Evolutionary conservation across 2,329 filamentous ascomycete species (phyloP).

Genomic region (Calonectria pauciramosa): DNA sequence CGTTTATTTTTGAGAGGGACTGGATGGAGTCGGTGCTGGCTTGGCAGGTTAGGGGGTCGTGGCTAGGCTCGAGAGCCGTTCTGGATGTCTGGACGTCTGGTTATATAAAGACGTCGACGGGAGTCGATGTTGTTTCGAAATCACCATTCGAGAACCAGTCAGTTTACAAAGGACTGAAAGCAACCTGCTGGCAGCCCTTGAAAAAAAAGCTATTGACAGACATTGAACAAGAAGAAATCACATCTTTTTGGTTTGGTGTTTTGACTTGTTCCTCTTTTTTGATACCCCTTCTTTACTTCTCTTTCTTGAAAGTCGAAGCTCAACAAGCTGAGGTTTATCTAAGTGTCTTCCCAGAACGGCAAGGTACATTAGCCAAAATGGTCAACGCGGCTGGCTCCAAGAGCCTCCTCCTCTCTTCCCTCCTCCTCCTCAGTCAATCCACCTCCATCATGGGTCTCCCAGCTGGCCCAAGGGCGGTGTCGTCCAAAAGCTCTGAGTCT

Average conservation of each 20-base stretch:
- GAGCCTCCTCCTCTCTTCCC: conserved; percentile 10
- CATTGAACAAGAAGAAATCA: not conserved
- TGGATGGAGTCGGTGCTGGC: conserved; percentile 10
- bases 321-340: not conserved
- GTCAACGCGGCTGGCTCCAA: not conserved
- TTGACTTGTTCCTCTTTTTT: not conserved
- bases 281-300: not conserved
- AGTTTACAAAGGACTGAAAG: not conserved
- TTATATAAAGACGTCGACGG: conserved; percentile 21
- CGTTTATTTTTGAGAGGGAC: conserved; percentile 21
- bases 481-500: not conserved
- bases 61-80: conserved; percentile 2
- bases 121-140: conserved; percentile 1
- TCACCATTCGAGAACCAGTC: not conserved
- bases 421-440: conserved; percentile 7
- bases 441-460: conserved; percentile 6
- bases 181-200: not conserved
- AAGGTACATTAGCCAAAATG: not conserved
- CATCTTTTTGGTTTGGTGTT: not conserved
- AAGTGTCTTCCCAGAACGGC: not conserved
- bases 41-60: conserved; percentile 16
- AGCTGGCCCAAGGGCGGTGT: not conserved
- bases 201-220: not conserved
- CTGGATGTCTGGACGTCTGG: not conserved
- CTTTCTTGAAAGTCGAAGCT: not conserved